Conservation (phyloP, 345 rosid genomes). For the Syzygium aromaticum region DNA sequence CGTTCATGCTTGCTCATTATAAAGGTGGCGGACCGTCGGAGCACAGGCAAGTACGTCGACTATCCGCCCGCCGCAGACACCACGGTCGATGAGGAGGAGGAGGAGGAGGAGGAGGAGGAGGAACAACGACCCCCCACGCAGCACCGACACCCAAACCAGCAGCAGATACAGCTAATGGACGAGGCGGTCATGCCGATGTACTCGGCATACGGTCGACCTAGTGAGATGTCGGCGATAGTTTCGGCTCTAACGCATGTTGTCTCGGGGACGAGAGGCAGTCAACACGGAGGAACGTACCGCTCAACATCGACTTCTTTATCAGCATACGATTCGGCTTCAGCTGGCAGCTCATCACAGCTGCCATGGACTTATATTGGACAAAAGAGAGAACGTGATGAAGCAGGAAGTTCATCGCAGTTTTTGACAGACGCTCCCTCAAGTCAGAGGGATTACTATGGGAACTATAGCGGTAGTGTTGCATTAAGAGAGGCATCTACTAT, state of each 20-base stretch:
- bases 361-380: constrained; percentile 8
- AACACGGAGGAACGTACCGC: not conserved
- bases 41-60: not conserved
- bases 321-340: constrained; percentile 5
- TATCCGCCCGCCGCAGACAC: not conserved
- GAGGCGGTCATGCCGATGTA: constrained; percentile 14
- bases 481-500: not conserved
- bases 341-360: not conserved
- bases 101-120: not conserved
- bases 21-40: not conserved
- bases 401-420: not conserved
- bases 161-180: not conserved
- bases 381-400: constrained; percentile 5
- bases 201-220: constrained; percentile 17
- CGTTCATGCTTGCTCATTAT: not conserved
- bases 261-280: constrained; percentile 22
- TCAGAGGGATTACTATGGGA: not conserved
- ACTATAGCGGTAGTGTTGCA: constrained; percentile 3
- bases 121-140: not conserved
- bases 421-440: not conserved
- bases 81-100: not conserved
- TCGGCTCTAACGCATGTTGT: constrained; percentile 64
- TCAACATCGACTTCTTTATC: constrained; percentile 1
- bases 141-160: not conserved
- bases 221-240: constrained; percentile 70